A percentile compares a stretch with the other conserved stretches of the same genome.
Conservation (phyloP, 1,139 yeast genomes). For the Pichia sp. region DNA sequence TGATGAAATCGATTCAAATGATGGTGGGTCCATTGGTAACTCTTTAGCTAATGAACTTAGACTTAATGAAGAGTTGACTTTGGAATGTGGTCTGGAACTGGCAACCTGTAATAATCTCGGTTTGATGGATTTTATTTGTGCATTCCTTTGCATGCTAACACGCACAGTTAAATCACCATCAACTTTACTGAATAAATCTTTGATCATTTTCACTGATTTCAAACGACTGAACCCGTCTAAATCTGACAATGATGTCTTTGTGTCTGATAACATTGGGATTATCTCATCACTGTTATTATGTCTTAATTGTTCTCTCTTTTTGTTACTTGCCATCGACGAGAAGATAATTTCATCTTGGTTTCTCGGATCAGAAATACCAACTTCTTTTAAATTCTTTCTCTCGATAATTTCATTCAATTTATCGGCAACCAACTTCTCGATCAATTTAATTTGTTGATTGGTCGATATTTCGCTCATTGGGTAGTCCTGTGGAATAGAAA, state of each 20-base stretch:
- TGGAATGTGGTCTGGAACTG: not conserved
- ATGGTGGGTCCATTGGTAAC: not conserved
- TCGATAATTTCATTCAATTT: constrained; percentile 19
- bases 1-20: not conserved
- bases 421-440: constrained; percentile 19
- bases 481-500: not conserved
- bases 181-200: constrained; percentile 19
- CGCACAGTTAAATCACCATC: constrained; percentile 19
- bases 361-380: constrained; percentile 21
- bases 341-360: constrained; percentile 19
- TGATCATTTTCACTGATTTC: constrained; percentile 5
- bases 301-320: constrained; percentile 12
- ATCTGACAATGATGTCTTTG: constrained; percentile 1
- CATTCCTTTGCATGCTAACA: constrained; percentile 12
- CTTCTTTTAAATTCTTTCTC: constrained; percentile 14
- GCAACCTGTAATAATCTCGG: constrained; percentile 17
- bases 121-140: constrained; percentile 16
- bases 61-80: constrained; percentile 1
- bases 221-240: constrained; percentile 8
- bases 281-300: not conserved
- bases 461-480: constrained; percentile 14
- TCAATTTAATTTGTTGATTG: constrained; percentile 17
- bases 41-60: not conserved
- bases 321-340: constrained; percentile 8
- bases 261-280: constrained; percentile 8